A percentile compares a stretch with the other conserved stretches of the same genome.
Conservation (phyloP, 495 filamentous ascomycete species). For the Lasiosphaeria miniovina region DNA sequence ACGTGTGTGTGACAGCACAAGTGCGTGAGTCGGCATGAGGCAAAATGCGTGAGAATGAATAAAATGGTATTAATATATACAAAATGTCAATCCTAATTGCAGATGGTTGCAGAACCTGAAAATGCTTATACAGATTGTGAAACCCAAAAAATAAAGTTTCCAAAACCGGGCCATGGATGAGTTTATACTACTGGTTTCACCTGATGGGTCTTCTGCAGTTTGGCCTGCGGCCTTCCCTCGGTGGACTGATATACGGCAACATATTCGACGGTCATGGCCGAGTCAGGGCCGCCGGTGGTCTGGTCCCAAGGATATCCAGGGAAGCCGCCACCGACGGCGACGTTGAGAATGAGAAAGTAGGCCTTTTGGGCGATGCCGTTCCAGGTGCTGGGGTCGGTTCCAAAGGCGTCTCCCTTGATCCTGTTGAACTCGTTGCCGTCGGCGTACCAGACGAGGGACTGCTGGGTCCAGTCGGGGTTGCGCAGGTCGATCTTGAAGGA, state of each 20-base stretch:
- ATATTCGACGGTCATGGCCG: background rate
- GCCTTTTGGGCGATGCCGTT: background rate
- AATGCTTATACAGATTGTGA: too few species aligned
- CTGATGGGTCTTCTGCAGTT: too few species aligned
- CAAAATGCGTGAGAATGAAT: too few species aligned
- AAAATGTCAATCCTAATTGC: too few species aligned
- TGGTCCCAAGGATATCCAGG: background rate
- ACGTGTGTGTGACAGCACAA: too few species aligned
- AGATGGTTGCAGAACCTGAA: too few species aligned
- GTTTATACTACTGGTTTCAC: too few species aligned
- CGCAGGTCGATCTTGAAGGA: background rate
- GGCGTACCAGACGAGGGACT: background rate
- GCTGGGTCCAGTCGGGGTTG: background rate
- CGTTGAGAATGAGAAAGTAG: background rate
- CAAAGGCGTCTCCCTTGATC: background rate
- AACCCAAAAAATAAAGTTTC: too few species aligned
- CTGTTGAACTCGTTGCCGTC: background rate
- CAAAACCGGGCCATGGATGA: too few species aligned
- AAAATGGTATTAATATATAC: too few species aligned
- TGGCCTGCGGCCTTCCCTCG: background rate
- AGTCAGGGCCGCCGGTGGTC: background rate
- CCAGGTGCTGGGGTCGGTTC: background rate
- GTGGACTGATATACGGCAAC: background rate
- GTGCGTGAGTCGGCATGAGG: too few species aligned
- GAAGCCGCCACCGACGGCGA: background rate